Percentiles rank a stretch among this genome's conserved stretches.
These are phyloP conservation scores for Tylopilus intermedius DNA, from an alignment of 768 basidiomycete genomes.

Conservation along the genomic window DNA sequence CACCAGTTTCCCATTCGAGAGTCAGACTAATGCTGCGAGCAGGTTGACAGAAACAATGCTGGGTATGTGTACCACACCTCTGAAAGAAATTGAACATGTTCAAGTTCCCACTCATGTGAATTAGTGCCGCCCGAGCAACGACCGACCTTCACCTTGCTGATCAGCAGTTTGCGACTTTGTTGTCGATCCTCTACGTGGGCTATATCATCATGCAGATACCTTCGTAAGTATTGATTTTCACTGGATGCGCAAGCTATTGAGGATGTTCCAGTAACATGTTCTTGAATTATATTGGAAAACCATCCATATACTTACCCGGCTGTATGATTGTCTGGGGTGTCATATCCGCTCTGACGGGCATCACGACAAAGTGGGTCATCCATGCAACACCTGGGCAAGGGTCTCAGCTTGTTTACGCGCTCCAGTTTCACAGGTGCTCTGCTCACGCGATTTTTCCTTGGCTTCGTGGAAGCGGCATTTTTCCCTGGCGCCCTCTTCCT, in stretches of 20 bases:
- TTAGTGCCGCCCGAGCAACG: conserved; percentile 63
- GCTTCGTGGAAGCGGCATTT: conserved; percentile 49
- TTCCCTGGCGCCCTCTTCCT: conserved; percentile 42
- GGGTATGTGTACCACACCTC: conserved; percentile 35
- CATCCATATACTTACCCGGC: conserved; percentile 58
- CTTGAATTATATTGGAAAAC: conserved; percentile 59
- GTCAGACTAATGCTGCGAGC: not conserved
- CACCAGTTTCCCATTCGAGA: not conserved
- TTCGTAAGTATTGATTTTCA: conserved; percentile 25
- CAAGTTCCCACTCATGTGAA: conserved; percentile 4
- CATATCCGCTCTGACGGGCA: conserved; percentile 45
- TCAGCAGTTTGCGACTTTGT: conserved; percentile 58
- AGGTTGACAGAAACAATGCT: conserved; percentile 71
- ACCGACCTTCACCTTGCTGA: conserved; percentile 57
- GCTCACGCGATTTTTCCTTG: conserved; percentile 49
- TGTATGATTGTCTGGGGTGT: conserved; percentile 72
- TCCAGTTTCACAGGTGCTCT: conserved; percentile 39
- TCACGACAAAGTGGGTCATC: conserved; percentile 28
- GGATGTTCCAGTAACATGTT: conserved; percentile 57
- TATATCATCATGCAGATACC: conserved; percentile 41
- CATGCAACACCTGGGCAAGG: not conserved
- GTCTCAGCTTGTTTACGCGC: not conserved
- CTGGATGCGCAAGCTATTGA: not conserved
- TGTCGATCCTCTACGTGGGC: conserved; percentile 67
- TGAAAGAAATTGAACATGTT: no score